These are phyloP conservation scores for Yamadazyma ubonensis DNA, from an alignment of 805 yeast species.

Conservation along the genomic window DNA sequence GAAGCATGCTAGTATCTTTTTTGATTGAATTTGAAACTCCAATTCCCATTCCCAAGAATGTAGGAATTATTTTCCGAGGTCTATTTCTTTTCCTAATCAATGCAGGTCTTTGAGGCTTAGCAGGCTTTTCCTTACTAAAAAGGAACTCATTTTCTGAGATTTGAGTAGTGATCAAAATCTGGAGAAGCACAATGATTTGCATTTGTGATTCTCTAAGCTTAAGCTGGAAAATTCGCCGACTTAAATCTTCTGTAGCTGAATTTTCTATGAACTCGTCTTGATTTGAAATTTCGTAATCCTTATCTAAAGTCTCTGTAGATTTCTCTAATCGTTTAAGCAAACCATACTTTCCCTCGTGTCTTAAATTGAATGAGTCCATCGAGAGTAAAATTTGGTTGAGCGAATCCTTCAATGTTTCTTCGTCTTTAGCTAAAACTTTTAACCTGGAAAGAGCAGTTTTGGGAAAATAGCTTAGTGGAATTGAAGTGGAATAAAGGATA, in stretches of 20 bases:
- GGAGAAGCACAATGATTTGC: constrained; percentile 50
- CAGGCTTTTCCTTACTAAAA: no score
- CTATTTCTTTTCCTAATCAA: constrained; percentile 21
- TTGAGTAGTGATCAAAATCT: no score
- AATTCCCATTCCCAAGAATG: constrained; percentile 43
- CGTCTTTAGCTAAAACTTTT: constrained; percentile 39
- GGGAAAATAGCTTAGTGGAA: constrained; percentile 41
- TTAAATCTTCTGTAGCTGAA: background rate
- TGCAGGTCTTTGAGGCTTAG: constrained; percentile 26
- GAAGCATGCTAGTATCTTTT: no score
- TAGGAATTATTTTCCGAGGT: constrained; percentile 35
- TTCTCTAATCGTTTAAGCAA: constrained; percentile 15
- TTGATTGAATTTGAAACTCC: constrained; percentile 12
- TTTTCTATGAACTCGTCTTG: constrained; percentile 19
- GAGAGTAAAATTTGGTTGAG: constrained; percentile 32
- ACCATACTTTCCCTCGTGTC: constrained; percentile 39
- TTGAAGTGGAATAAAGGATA: constrained; percentile 38
- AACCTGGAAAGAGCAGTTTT: constrained; percentile 52
- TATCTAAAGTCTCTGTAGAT: constrained; percentile 4
- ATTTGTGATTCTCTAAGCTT: constrained; percentile 58
- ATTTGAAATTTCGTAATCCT: constrained; percentile 22
- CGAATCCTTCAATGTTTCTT: constrained; percentile 17
- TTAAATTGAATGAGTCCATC: constrained; percentile 39
- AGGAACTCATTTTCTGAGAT: constrained; percentile 38
- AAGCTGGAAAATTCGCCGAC: constrained; percentile 32